Evolutionary conservation across 2,329 filamentous ascomycete genomes (phyloP), one percentile per base, ranked within the genome.

Genomic region (Fusarium aywerte): DNA sequence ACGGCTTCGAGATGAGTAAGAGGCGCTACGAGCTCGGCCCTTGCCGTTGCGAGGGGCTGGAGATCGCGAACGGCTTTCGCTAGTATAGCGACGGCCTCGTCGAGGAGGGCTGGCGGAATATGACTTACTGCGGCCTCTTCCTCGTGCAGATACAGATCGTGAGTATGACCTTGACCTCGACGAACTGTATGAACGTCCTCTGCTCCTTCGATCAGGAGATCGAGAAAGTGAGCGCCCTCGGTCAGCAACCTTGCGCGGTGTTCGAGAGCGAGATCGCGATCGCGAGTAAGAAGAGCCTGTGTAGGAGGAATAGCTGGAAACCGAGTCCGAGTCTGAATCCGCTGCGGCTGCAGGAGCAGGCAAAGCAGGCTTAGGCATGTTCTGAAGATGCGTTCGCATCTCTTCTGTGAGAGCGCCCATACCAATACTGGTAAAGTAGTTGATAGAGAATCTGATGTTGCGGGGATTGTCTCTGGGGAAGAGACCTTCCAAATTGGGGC

Each of bases 341-440:
- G 82, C 82, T 10, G 66, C 62, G 11, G 82, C 82, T 20, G 83
- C 82, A 21, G 92, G 81, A 2, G 92, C 88, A 7, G 92, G 91
- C 23, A 92, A 81, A 2, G 91, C 85, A 4, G 94, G 93, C 76
- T 96, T 96, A 13, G 94, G 94, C 79, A 96, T 88, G 75, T 93
- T 97, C 77, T 94, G 91, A 57, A 99, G 85, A 76, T 90, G 89
- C 74, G 96, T 92, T 78, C 96, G 90, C 93, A 97, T 97, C 69
- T 93, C 92, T 76, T 99, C 96, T 3, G 96, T 99, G 64, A 99
- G 85, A 23, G 88, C 89, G 76, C 96, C 96, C 92, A 99, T 96
- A 59, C 94, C 93, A 73, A 99, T 97, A 74, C 93, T 96, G 11
- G 96, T 99, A 78, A 99, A 98, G 84, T 97, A 99, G 80, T 99